Base-by-base conservation (phyloP, 1,139 yeast species). In the Magnusiomyces ingens region DNA sequence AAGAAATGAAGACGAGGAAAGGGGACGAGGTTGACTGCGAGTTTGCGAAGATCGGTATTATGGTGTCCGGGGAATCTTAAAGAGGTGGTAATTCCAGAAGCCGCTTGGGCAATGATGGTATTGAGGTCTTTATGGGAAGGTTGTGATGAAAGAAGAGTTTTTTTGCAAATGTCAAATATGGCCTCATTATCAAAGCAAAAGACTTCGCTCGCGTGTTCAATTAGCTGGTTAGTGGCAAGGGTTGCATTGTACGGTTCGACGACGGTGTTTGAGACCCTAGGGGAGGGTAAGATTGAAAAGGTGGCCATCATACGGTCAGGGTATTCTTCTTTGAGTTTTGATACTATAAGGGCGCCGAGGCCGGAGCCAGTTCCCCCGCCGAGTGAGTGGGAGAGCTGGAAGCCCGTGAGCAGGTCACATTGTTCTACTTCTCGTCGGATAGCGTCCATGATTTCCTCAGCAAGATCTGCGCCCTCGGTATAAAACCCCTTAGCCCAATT, bases 331-430 rank as follows among this genome's bases (percentile, higher is more conserved):
- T 82, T 81, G 56, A 94, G 70, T 26, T 82, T 73, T 67, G 93
- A 98, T 49, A 93, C 71, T 48, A 93, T 63, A 57, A 80, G 79
- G 0, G 96, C 88, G 0, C 99, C 99, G 45, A 90, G 81, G 6
- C 99, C 99, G 0, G 96, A 86, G 0, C 99, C 99, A 0, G 99
- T 93, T 38, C 99, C 99, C 26, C 99, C 99, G 0, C 97, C 98
- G 13, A 94, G 95, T 15, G 97, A 88, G 68, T 93, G 99, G 55
- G 91, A 70, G 59, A 93, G 72, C 73, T 90, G 96, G 67, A 94
- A 93, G 5, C 95, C 95, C 58, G 90, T 91, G 53, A 91, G 73
- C 56, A 87, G 85, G 58, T 93, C 99, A 62, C 96, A 85, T 43
- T 88, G 85, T 65, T 93, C 99, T 45, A 91, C 79, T 63, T 93